phyloP scores from a whole-genome alignment of 73 alveolate genomes.

The Blepharisma japonicum region DNA sequence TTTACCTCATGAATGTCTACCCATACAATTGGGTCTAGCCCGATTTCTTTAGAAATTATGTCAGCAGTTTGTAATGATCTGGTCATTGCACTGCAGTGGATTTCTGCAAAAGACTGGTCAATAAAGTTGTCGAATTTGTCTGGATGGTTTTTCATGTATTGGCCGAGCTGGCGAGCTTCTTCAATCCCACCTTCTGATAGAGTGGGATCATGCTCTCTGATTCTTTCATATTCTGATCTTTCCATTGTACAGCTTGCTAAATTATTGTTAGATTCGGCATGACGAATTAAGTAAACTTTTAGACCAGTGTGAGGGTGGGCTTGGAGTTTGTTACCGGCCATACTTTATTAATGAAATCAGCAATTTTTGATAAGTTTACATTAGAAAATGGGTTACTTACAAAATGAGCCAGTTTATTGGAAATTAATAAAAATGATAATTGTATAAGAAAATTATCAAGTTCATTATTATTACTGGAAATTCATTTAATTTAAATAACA shows the following conservation, averaged over 20 bases:
- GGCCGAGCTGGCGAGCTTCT: conserved; percentile 16
- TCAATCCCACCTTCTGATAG: background rate
- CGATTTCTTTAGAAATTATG: background rate
- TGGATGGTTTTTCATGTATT: background rate
- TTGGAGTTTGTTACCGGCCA: too few species aligned
- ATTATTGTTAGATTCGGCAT: conserved; percentile 9
- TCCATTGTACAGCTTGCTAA: background rate
- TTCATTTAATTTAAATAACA: too few species aligned
- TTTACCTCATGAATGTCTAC: background rate
- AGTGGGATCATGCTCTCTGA: conserved; percentile 10
- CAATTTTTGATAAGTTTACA: too few species aligned
- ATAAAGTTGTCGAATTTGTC: background rate
- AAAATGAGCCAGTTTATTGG: too few species aligned
- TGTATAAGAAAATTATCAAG: too few species aligned
- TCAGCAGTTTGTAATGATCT: background rate
- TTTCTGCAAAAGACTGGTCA: background rate
- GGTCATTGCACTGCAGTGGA: conserved; percentile 25
- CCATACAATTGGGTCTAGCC: conserved; percentile 7
- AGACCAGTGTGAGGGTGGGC: background rate
- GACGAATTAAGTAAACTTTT: conserved; percentile 1
- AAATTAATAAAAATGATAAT: too few species aligned
- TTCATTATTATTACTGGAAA: too few species aligned
- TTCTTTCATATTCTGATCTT: background rate
- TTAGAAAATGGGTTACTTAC: too few species aligned
- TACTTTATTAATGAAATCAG: too few species aligned